Evolutionary conservation across 2,329 filamentous ascomycete species (phyloP), one percentile per base, ranked within the genome.

Genomic region (Colletotrichum musicola): DNA sequence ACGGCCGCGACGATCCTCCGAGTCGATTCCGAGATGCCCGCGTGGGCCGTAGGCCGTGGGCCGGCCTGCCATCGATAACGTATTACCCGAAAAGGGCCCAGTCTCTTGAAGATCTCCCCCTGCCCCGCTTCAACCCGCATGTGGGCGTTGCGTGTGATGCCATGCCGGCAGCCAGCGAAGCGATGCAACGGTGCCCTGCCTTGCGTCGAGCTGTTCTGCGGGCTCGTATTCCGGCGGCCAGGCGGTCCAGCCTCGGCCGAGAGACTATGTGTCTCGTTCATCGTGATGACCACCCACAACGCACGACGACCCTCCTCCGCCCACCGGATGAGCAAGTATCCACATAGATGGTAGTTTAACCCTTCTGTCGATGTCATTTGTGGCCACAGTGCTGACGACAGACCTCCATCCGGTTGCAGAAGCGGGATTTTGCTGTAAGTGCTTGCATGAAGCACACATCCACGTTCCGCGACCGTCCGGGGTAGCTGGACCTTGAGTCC

Each of bases 361-460:
- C 20, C 42, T 44, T 44, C 35, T 20, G n/a, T 20, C 62, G 50
- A 61, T 51, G 20, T 66, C 66, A 69, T 69, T 69, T 66, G 66
- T 69, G 66, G 66, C 66, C 49, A 44, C 46, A 4, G 4, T 35
- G 30, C 30, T 49, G 42, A 60, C 58, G 56, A 46, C 14, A 38
- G 42, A 51, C 49, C 18, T 38, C 49, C 30, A 9, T 10, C 22
- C 38, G 38, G 54, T 56, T 14, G 44, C 50, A 35, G 27, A 53
- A 25, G 20, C 50, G 6, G 27, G 38, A 13, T 18, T 18, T 40
- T 22, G 25, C 49, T 53, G 47, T 27, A 49, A 60, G 65, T 60
- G 65, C 35, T 60, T 61, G 66, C 66, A 61, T 69, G 35, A 66
- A 53, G 62, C 44, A 65, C 44, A 62, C 50, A 30, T 18, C 58